Base-by-base conservation (phyloP, 1,284 basidiomycete species). In the Boletus hoseneyae region DNA sequence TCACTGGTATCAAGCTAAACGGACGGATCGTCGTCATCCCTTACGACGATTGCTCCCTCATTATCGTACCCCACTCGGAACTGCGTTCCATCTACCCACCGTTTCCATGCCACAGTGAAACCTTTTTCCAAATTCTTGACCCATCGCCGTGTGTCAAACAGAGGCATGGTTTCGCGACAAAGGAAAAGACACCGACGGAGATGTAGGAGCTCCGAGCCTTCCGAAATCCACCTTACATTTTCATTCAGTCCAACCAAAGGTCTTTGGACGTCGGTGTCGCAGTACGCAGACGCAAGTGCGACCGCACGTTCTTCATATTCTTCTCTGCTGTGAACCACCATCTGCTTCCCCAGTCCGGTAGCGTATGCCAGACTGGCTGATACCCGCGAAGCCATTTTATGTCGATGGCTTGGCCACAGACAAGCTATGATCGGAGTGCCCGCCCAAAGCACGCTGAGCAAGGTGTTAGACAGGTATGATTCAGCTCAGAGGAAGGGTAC, bases 351-450 rank as follows among this genome's bases (percentile, higher is more conserved):
- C 54, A 76, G 70, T 8, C 79, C 80, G 0, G 81, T 83, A 5
- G 82, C 82, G 30, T 70, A 64, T 4, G 73, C 79, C 51, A 83
- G 78, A 55, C 77, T 78, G 27, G 82, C 78, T 0, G 75, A 79
- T 18, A 83, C 81, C 15, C 82, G 72, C 16, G 79, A 80, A 48
- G 77, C 79, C 79, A 84, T 82, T 62, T 82, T 84, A 59, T 79
- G 71, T 42, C 61, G 55, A 56, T 83, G 74, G 47, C 74, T 75
- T 5, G 81, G 78, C 71, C 73, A 80, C 9, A 82, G 78, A 44
- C 73, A 80, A 8, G 82, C 82, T 44, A 84, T 61, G 32, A 84
- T 70, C 23, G 82, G 82, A 2, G 82, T 83, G 8, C 78, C 80
- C 2, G 76, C 72, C 82, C 82, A 83, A 25, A 84, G 64, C 32